Evolutionary conservation across 2,329 filamentous ascomycete genomes (phyloP), one percentile per base, ranked within the genome.

Genomic region (Aspergillus unguis): DNA sequence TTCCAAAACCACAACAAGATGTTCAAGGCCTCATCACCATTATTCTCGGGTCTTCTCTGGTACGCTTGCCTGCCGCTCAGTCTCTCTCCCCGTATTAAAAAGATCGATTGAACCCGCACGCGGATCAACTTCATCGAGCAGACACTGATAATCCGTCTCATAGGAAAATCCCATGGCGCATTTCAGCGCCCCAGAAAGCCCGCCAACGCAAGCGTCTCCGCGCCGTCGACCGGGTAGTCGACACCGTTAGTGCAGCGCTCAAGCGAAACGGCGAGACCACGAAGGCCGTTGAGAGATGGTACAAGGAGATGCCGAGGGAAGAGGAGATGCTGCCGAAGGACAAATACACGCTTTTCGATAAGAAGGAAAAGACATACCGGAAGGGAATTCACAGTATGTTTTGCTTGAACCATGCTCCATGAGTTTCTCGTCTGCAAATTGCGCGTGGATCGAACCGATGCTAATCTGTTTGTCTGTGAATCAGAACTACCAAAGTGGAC

Each of bases 331-430:
- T 95, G 71, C 87, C 94, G 43, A 87, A 84, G 74, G 94, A 99
- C 77, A 99, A 99, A 77, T 99, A 99, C 77, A 96, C 90, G 28
- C 87, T 99, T 66, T 99, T 97, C 74, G 92, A 96, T 74, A 86
- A 92, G 64, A 96, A 97, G 75, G 91, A 88, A 71, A 95, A 92
- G 84, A 86, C 84, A 65, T 99, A 97, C 73, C 82, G 94, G 70
- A 99, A 99, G 84, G 90, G 91, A 51, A 92, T 99, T 72, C 92
- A 97, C 76, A 97, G 92, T 96, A 81, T 27, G 36, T 50, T 28
- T 37, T 9, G 10, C 35, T 17, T 27, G 10, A 6, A 23, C 29
- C 26, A 7, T n/a, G 8, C 23, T 7, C 8, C 29, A 11, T 26
- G 26, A 9, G 17, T 11, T n/a, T 31, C 25, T n/a, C 33, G 33